These are phyloP conservation scores for Gardenia jasminoides DNA, from an alignment of 257 asterid species.

Conservation along the genomic window DNA sequence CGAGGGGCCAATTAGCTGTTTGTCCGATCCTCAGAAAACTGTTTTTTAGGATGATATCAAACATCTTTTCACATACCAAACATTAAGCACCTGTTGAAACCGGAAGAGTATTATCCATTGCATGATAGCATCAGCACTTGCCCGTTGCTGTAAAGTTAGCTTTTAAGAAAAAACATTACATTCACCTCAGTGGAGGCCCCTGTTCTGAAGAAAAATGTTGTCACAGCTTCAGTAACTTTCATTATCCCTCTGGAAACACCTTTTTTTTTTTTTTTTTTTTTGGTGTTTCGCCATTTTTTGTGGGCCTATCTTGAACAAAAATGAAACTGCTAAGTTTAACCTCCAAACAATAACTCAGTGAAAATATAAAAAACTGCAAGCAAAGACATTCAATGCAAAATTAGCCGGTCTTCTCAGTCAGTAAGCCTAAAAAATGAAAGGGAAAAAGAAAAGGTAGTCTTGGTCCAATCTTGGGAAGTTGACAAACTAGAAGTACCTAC, in stretches of 20 bases:
- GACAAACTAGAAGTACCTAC: not conserved
- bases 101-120: constrained; percentile 1
- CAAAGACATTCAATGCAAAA: not conserved
- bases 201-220: constrained; percentile 9
- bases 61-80: constrained; percentile 12
- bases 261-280: no score
- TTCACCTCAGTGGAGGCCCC: constrained; percentile 16
- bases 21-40: constrained; percentile 10
- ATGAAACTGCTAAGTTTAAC: not conserved
- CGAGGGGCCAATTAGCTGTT: constrained; percentile 6
- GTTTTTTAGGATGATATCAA: constrained; percentile 9
- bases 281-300: no score
- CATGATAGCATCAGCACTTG: constrained; percentile 14
- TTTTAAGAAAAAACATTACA: constrained; percentile 9
- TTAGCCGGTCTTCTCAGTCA: not conserved
- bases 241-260: not conserved
- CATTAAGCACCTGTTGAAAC: constrained; percentile 17
- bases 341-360: not conserved
- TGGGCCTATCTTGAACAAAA: not conserved
- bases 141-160: constrained; percentile 19
- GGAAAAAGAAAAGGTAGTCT: not conserved
- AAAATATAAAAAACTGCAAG: not conserved
- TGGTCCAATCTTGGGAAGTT: not conserved
- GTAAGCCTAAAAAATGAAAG: not conserved
- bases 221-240: constrained; percentile 5